Evolutionary conservation across 371 early-diverging fungal species (phyloP).

Genomic region (Capillidium rhysosporum): DNA sequence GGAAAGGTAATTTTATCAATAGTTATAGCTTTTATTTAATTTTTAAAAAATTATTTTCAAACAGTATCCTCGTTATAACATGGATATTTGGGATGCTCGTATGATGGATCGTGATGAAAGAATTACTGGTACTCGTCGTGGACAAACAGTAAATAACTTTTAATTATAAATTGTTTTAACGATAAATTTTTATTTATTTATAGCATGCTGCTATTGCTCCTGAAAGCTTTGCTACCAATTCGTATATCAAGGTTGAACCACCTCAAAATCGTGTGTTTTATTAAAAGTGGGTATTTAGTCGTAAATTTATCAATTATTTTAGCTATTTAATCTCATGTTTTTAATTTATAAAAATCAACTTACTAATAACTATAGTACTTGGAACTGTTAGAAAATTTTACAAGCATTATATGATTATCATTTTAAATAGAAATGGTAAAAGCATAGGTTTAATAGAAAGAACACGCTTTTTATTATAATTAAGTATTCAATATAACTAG

Average conservation of each 20-base stretch:
- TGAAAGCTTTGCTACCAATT: neutral
- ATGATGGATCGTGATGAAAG: conserved; percentile 22
- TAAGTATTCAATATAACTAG: too few relatives aligned
- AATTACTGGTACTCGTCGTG: conserved; percentile 18
- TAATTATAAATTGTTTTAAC: neutral
- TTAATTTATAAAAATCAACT: too few relatives aligned
- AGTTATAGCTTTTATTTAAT: neutral
- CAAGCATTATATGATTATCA: too few relatives aligned
- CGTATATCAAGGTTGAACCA: neutral
- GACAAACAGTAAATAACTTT: conserved; percentile 14
- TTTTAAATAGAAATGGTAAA: too few relatives aligned
- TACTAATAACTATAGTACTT: too few relatives aligned
- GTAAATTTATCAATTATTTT: too few relatives aligned
- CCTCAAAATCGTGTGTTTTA: neutral
- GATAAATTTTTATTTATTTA: neutral
- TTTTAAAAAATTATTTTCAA: neutral
- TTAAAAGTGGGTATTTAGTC: too few relatives aligned
- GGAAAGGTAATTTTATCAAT: conserved; percentile 15
- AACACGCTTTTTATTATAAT: too few relatives aligned
- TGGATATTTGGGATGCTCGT: conserved; percentile 19
- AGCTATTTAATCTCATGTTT: too few relatives aligned
- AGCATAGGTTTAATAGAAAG: too few relatives aligned
- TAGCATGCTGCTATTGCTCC: conserved; percentile 3
- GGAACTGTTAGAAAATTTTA: too few relatives aligned
- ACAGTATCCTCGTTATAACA: conserved; percentile 17